Conservation (phyloP, 2,329 filamentous ascomycete genomes). For the Phymatotrichopsis omnivora region DNA sequence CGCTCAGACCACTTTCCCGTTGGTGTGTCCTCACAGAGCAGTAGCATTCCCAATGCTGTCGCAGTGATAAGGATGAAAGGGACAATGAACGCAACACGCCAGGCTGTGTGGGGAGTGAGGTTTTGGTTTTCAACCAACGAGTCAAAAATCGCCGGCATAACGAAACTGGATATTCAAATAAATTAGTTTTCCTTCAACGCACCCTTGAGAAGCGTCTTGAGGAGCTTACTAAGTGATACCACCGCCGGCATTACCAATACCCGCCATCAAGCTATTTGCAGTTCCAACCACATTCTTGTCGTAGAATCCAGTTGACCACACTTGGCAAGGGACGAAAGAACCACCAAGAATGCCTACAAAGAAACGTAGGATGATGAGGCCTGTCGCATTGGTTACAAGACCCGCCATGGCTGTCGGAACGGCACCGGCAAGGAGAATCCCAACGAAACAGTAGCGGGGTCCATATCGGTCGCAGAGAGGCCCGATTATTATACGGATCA, state of each 20-base stretch:
- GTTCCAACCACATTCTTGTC: constrained; percentile 87
- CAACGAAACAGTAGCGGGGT: constrained; percentile 66
- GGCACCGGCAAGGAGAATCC: constrained; percentile 60
- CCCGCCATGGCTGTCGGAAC: constrained; percentile 76
- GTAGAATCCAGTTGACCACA: constrained; percentile 88
- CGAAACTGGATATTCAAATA: constrained; percentile 43
- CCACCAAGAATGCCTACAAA: constrained; percentile 72
- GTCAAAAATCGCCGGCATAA: constrained; percentile 85
- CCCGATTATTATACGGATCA: constrained; percentile 68
- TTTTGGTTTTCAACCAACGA: constrained; percentile 53
- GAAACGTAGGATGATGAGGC: constrained; percentile 65
- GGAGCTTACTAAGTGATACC: constrained; percentile 62
- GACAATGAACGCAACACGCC: constrained; percentile 76
- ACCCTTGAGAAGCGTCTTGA: not conserved
- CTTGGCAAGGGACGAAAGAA: constrained; percentile 75
- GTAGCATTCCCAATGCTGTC: constrained; percentile 57
- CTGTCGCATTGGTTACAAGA: constrained; percentile 55
- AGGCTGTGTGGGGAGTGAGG: constrained; percentile 57
- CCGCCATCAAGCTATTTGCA: constrained; percentile 74
- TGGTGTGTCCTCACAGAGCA: constrained; percentile 71
- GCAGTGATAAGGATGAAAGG: constrained; percentile 65
- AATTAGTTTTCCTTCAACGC: constrained; percentile 5
- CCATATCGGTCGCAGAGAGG: constrained; percentile 80
- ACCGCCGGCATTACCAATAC: constrained; percentile 78
- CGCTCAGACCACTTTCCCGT: constrained; percentile 72